Evolutionary conservation across 805 yeast genomes (phyloP), one percentile per base, ranked within the genome.

Genomic region (Nakazawaea pomicola): DNA sequence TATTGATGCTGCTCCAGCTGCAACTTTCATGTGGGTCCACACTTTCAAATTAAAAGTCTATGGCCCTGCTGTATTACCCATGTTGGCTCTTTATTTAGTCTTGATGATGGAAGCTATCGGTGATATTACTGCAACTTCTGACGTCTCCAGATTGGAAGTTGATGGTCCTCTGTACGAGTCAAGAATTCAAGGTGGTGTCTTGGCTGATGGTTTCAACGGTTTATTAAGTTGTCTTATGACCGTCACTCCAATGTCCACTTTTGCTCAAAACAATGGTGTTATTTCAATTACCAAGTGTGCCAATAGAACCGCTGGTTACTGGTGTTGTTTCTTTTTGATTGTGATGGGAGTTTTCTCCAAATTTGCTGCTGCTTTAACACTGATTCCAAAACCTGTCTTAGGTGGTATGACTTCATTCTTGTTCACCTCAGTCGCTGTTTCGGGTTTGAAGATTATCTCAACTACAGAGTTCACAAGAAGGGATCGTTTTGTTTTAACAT

Each of bases 191-290:
- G 96, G 97, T 53, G 97, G 96, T 62, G 76, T 89, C 34, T 69
- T 89, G 27, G 93, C 95, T 15, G 95, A 89, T 61, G 96, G 96
- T 34, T 52, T 86, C 50, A 83, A 83, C 58, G 90, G 95, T 46
- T 52, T 83, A 17, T 48, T 88, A 3, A 82, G 93, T 12, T 88
- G 89, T 32, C 67, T 89, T 33, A 74, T 78, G 73, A 88, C 95
- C 16, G 66, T 84, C 41, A 83, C 95, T n/a, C 96, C 96, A 43
- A 70, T 88, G 78, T 80, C 95, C 10, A 83, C 93, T 0, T 90
- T 90, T 67, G 96, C 96, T 11, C 96, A 89, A 64, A 90, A 90
- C 65, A 90, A 90, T 59, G 96, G 96, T 70, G 96, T 89, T 44
- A 88, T 89, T 50, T 81, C 95, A 31, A 72, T 90, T 59, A 90